Percentiles rank a stretch among this genome's conserved stretches.
phyloP scores from a whole-genome alignment of 2,329 filamentous ascomycete species.

The Fusarium sp. region DNA sequence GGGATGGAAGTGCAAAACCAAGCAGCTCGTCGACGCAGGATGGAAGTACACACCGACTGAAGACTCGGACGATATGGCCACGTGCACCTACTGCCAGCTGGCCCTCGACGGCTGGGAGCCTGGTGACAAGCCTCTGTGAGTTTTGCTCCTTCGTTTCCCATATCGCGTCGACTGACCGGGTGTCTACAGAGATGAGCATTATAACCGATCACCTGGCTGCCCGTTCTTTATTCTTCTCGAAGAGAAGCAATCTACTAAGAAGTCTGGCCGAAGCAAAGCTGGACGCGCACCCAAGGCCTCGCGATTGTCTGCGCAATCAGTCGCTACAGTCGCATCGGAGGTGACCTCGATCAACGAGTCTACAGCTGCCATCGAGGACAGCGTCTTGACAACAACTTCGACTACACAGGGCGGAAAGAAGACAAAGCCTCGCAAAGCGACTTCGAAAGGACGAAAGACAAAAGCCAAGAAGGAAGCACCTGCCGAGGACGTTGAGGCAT shows the following conservation, averaged over 20 bases:
- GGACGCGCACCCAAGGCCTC: conserved; percentile 73
- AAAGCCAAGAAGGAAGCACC: conserved; percentile 62
- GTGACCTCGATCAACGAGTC: conserved; percentile 57
- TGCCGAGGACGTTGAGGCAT: conserved; percentile 52
- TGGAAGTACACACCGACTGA: conserved; percentile 91
- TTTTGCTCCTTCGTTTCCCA: conserved; percentile 23
- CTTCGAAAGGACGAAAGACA: conserved; percentile 41
- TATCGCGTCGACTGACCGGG: conserved; percentile 34
- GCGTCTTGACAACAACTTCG: conserved; percentile 65
- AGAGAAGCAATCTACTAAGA: conserved; percentile 63
- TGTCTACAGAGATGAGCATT: conserved; percentile 78
- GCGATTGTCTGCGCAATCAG: conserved; percentile 68
- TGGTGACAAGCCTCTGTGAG: conserved; percentile 85
- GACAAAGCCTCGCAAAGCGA: conserved; percentile 62
- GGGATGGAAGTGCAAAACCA: conserved; percentile 87
- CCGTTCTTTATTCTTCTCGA: conserved; percentile 79
- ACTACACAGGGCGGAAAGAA: conserved; percentile 67
- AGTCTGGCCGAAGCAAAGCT: conserved; percentile 61
- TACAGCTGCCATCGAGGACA: conserved; percentile 63
- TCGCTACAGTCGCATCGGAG: conserved; percentile 60
- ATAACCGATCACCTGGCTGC: conserved; percentile 79
- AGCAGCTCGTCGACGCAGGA: conserved; percentile 90
- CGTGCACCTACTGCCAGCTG: conserved; percentile 88
- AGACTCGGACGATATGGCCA: conserved; percentile 87
- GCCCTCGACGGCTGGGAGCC: conserved; percentile 95